Percentiles rank a stretch among this genome's conserved stretches.
Evolutionary conservation across 257 asterid genomes (phyloP).

Genomic region (Phtheirospermum japonicum): DNA sequence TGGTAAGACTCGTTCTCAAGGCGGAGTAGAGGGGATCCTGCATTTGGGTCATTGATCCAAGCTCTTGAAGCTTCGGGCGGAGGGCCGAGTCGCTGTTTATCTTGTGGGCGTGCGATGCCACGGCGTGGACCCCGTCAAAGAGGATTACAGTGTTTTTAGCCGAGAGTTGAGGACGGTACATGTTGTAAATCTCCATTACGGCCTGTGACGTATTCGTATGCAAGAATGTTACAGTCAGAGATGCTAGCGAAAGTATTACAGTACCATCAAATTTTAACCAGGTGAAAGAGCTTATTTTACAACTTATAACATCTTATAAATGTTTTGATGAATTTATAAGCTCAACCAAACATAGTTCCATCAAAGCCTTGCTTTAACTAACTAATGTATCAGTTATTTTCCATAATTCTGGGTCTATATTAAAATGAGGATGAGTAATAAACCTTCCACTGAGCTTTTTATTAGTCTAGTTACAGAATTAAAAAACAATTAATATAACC

Average conservation of each 20-base stretch:
- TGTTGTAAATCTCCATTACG: constrained; percentile 81
- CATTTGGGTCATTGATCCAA: constrained; percentile 85
- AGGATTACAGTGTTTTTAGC: constrained; percentile 60
- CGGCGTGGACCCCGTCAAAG: constrained; percentile 73
- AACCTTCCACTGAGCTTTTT: no score
- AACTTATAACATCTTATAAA: no score
- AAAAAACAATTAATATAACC: no score
- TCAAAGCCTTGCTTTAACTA: no score
- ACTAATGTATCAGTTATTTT: no score
- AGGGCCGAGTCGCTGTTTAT: constrained; percentile 57
- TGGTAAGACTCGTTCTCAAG: constrained; percentile 97
- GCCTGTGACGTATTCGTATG: constrained; percentile 47
- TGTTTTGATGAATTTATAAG: no score
- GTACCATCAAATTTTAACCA: no score
- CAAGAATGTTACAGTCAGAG: neutral
- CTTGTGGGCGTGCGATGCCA: constrained; percentile 83
- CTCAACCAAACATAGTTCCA: no score
- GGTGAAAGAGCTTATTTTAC: no score
- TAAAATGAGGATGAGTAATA: no score
- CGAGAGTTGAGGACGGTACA: constrained; percentile 69
- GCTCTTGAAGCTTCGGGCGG: constrained; percentile 72
- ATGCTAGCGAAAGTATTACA: neutral
- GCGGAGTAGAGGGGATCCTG: constrained; percentile 98
- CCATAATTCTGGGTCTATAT: no score
- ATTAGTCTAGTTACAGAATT: no score